Conservation (phyloP, 352 stramenopile genomes). For the Phytophthora gonapodyides region DNA sequence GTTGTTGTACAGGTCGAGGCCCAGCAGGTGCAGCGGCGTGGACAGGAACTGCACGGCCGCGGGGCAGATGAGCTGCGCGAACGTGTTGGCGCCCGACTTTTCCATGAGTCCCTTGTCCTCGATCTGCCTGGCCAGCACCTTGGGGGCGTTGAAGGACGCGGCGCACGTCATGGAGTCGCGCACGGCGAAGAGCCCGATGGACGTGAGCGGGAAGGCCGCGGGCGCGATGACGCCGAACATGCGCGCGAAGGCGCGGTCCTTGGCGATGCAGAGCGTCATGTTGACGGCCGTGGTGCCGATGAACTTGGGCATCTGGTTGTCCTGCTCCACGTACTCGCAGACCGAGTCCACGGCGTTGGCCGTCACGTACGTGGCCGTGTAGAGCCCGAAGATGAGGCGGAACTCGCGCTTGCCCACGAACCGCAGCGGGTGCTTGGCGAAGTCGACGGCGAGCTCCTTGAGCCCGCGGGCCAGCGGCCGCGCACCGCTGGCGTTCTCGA, state of each 20-base stretch:
- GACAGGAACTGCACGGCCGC: constrained; percentile 88
- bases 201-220: constrained; percentile 72
- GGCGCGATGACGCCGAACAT: constrained; percentile 91
- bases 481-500: constrained; percentile 86
- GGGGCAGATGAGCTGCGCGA: constrained; percentile 84
- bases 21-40: constrained; percentile 88
- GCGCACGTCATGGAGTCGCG: constrained; percentile 86
- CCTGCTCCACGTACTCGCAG: constrained; percentile 72
- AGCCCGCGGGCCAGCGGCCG: constrained; percentile 65
- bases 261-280: constrained; percentile 91
- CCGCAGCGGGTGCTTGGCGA: constrained; percentile 68
- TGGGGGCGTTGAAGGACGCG: constrained; percentile 89
- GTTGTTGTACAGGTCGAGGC: constrained; percentile 91
- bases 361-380: constrained; percentile 88
- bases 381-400: constrained; percentile 89
- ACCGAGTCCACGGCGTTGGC: constrained; percentile 88
- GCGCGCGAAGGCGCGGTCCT: constrained; percentile 90
- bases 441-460: constrained; percentile 62
- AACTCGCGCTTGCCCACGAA: constrained; percentile 91
- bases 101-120: constrained; percentile 56
- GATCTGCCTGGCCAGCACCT: constrained; percentile 66
- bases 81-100: constrained; percentile 51
- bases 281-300: constrained; percentile 88
- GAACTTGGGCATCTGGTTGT: constrained; percentile 91
- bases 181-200: constrained; percentile 87